Evolutionary conservation across 345 rosid species (phyloP), one percentile per base, ranked within the genome.

Genomic region (Syzygium oleosum): DNA sequence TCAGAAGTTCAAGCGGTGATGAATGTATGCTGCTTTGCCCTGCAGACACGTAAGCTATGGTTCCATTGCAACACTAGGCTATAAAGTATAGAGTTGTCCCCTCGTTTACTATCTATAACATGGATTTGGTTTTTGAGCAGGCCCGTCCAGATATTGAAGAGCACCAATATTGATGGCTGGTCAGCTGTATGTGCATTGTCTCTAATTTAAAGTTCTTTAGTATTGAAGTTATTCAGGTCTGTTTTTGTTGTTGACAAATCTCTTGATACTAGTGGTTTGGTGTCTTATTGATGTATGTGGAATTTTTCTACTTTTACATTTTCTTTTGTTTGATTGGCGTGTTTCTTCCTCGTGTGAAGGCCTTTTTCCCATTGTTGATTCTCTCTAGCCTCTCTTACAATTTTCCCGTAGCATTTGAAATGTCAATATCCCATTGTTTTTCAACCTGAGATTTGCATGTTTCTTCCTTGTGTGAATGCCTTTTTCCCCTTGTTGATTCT

Each of bases 21-120:
- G 97, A 96, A 43, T 97, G 99, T 91, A 93, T 97, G 98, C 93
- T 97, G 89, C 93, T 97, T 83, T 96, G 96, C 90, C 98, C 99
- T 43, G 95, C 94, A 21, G 98, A 97, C 93, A 94, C 94, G 99
- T 97, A 91, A 93, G 95, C 92, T 15, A 55, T 84, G 34, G 46
- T 86, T 85, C 29, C 54, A 13, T 25, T 13, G 43, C 78, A 86
- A n/a, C 53, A 43, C 51, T 86, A 29, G 87, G 41, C 52, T 84
- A 84, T 84, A n/a, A 29, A 12, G 41, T 12, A 61, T n/a, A 23
- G 54, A n/a, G 52, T 63, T 86, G 21, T 63, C 38, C 23, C 79
- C 79, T 54, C 51, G 34, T n/a, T 43, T n/a, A 52, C 53, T 65
- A 23, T 22, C 27, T 79, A 31, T 89, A 34, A 54, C 54, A 46